Conservation (phyloP, 2,329 filamentous ascomycete genomes). For the Phialocephala subalpina region DNA sequence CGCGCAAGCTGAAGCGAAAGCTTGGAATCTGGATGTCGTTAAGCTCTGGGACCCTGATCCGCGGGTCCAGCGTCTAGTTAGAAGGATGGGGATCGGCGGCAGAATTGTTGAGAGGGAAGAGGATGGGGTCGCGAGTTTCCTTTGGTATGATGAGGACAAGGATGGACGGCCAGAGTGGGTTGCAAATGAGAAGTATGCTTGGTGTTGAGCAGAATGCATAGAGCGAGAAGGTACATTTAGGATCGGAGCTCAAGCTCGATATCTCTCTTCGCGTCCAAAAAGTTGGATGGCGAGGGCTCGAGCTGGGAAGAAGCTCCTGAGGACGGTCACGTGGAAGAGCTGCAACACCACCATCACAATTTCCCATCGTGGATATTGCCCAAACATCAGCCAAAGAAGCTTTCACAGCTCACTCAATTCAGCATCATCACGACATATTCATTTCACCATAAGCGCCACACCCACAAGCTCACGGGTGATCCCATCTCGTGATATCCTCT, state of each 20-base stretch:
- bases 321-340: too few relatives aligned
- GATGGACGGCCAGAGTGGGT: conserved; percentile 70
- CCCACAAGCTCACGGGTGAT: neutral
- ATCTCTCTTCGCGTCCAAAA: neutral
- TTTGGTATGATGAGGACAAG: conserved; percentile 66
- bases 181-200: conserved; percentile 77
- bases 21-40: conserved; percentile 74
- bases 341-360: too few relatives aligned
- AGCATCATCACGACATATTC: neutral
- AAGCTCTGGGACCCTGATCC: conserved; percentile 84
- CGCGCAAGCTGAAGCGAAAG: conserved; percentile 73
- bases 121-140: conserved; percentile 72
- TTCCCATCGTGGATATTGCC: neutral
- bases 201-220: conserved; percentile 56
- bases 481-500: neutral
- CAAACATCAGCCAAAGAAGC: neutral
- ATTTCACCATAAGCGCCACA: neutral
- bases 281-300: neutral
- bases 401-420: neutral
- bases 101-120: conserved; percentile 60
- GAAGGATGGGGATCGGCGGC: conserved; percentile 56
- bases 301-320: too few relatives aligned
- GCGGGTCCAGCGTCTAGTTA: conserved; percentile 55
- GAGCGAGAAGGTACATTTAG: neutral
- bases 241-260: neutral